Evolutionary conservation across 345 rosid species (phyloP).

Genomic region (Populus davidiana): DNA sequence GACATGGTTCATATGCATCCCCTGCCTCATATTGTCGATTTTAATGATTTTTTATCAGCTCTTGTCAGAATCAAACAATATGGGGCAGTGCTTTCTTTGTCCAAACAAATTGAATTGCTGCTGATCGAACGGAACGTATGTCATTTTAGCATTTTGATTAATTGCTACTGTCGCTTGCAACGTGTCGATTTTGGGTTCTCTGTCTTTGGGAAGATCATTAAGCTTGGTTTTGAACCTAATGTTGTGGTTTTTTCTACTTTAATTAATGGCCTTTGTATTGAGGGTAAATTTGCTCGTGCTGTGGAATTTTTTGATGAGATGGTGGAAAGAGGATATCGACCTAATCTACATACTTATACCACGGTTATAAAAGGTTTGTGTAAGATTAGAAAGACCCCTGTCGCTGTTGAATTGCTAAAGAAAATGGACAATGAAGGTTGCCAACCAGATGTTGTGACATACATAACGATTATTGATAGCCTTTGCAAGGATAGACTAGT

Average conservation of each 20-base stretch:
- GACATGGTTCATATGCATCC: too few relatives aligned
- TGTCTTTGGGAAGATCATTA: neutral
- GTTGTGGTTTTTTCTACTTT: neutral
- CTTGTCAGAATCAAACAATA: too few relatives aligned
- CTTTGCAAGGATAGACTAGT: neutral
- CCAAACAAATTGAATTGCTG: too few relatives aligned
- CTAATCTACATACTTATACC: neutral
- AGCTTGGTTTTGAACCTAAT: neutral
- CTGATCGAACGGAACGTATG: too few relatives aligned
- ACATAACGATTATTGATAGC: neutral
- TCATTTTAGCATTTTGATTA: neutral
- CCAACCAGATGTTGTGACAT: conserved; percentile 2
- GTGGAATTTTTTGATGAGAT: neutral
- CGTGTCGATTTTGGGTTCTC: neutral
- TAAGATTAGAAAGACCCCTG: neutral
- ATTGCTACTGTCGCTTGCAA: neutral
- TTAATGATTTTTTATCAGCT: too few relatives aligned
- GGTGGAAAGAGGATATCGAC: neutral
- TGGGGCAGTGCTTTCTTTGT: too few relatives aligned
- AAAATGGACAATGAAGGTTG: neutral
- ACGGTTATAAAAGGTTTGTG: conserved; percentile 3
- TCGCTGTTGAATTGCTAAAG: neutral
- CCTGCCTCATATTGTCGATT: too few relatives aligned
- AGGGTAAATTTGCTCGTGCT: neutral
- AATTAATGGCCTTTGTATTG: neutral